phyloP scores from a whole-genome alignment of 2,329 filamentous ascomycete genomes.

The Helminthosporium solani region DNA sequence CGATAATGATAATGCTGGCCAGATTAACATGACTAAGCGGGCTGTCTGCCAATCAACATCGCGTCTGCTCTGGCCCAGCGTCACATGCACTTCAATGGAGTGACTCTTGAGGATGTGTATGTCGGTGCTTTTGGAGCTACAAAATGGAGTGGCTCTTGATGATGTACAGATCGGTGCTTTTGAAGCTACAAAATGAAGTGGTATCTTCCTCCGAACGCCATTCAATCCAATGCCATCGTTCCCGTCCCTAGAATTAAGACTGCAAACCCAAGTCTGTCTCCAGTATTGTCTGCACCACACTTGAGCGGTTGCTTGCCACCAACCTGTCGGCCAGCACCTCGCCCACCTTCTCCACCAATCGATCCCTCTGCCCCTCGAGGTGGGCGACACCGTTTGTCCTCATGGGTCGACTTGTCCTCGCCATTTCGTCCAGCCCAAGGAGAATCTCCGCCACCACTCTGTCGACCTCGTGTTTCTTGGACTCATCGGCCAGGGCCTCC shows the following conservation, averaged over 20 bases:
- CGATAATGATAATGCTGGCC: constrained; percentile 1
- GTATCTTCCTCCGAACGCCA: constrained; percentile 12
- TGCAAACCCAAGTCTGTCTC: constrained; percentile 19
- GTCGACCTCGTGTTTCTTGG: constrained; percentile 59
- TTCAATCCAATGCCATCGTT: neutral
- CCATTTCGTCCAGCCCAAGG: constrained; percentile 56
- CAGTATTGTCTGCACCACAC: constrained; percentile 24
- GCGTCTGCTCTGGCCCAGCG: neutral
- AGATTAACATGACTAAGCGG: constrained; percentile 4
- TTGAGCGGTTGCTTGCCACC: constrained; percentile 40
- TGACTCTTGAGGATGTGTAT: too few species aligned
- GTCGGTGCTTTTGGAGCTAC: neutral
- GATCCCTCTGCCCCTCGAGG: constrained; percentile 43
- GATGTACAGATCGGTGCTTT: neutral
- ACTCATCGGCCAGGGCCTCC: constrained; percentile 53
- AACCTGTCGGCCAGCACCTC: constrained; percentile 46
- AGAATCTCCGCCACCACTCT: constrained; percentile 61
- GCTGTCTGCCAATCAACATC: constrained; percentile 3
- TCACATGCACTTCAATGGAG: neutral
- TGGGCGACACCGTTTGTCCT: constrained; percentile 45
- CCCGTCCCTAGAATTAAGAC: neutral
- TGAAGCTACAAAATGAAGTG: constrained; percentile 3
- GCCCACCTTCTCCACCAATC: constrained; percentile 47
- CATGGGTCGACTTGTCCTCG: constrained; percentile 45
- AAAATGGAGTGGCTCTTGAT: constrained; percentile 3